phyloP scores from a whole-genome alignment of 768 basidiomycete species.

The Suillus weaverae region DNA sequence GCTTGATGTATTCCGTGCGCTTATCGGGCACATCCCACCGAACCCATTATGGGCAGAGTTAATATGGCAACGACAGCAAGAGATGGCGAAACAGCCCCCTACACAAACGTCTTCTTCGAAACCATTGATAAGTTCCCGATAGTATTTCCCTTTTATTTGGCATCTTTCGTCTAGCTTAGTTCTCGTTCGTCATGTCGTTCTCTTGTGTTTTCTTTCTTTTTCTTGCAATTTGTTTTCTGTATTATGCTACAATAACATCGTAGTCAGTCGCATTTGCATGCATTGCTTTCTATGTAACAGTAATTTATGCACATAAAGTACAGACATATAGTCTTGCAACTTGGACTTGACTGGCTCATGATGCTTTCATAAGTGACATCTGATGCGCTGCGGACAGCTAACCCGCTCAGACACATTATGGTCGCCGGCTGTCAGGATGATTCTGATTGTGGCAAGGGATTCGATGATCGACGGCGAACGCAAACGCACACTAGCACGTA shows the following conservation, averaged over 20 bases:
- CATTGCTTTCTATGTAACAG: constrained; percentile 4
- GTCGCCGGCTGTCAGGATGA: constrained; percentile 61
- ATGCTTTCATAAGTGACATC: neutral
- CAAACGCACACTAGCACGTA: constrained; percentile 52
- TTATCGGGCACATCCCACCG: constrained; percentile 88
- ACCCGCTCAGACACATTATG: constrained; percentile 44
- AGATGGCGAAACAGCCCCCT: constrained; percentile 27
- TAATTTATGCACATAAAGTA: constrained; percentile 4
- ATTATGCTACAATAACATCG: constrained; percentile 1
- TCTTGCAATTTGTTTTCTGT: constrained; percentile 4
- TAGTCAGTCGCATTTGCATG: constrained; percentile 3
- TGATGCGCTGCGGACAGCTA: neutral
- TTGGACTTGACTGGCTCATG: neutral
- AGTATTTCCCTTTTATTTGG: constrained; percentile 1
- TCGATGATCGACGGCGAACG: constrained; percentile 43
- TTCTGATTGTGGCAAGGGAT: constrained; percentile 48
- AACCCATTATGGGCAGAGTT: constrained; percentile 94
- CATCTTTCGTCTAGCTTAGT: neutral
- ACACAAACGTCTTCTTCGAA: neutral
- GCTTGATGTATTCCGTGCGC: constrained; percentile 80
- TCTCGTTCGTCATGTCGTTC: neutral
- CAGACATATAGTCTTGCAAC: neutral
- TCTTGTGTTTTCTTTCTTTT: neutral
- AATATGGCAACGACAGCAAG: constrained; percentile 77
- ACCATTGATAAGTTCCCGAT: neutral